These are phyloP conservation scores for Polychytrium aggregatum DNA, from an alignment of 192 early-diverging fungal genomes.

Conservation along the genomic window DNA sequence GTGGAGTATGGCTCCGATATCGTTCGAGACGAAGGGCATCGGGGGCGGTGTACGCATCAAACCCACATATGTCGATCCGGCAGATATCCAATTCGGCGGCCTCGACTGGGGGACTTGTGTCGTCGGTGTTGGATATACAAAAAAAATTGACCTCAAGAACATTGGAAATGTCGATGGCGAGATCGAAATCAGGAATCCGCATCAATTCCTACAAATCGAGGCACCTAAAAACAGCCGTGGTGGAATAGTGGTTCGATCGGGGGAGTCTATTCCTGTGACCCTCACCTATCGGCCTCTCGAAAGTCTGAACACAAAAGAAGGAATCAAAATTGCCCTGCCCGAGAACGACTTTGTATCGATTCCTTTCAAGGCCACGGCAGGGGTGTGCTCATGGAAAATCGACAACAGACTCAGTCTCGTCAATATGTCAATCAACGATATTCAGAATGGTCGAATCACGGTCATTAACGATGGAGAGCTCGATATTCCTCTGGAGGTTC, in stretches of 20 bases:
- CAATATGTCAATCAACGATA: constrained; percentile 39
- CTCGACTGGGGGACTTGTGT: constrained; percentile 39
- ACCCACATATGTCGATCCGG: constrained; percentile 11
- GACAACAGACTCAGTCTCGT: constrained; percentile 24
- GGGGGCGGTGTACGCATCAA: constrained; percentile 39
- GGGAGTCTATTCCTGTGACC: constrained; percentile 21
- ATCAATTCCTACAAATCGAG: constrained; percentile 25
- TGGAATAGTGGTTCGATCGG: constrained; percentile 13
- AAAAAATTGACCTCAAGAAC: constrained; percentile 29
- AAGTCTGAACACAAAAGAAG: constrained; percentile 30
- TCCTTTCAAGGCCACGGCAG: constrained; percentile 19
- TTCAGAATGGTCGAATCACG: constrained; percentile 19
- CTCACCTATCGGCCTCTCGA: constrained; percentile 18
- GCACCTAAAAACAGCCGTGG: constrained; percentile 18
- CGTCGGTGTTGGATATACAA: constrained; percentile 29
- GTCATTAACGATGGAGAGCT: constrained; percentile 34
- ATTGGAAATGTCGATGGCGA: constrained; percentile 33
- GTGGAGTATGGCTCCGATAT: constrained; percentile 34
- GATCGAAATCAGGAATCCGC: constrained; percentile 28
- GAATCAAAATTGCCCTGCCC: constrained; percentile 16
- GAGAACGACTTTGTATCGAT: constrained; percentile 15
- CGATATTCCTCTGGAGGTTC: constrained; percentile 30
- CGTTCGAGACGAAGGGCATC: constrained; percentile 26
- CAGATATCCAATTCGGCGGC: constrained; percentile 23
- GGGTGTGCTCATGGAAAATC: constrained; percentile 26